Evolutionary conservation across 306 rosid genomes (phyloP), one percentile per base, ranked within the genome.

Genomic region (Fragaria iinumae): DNA sequence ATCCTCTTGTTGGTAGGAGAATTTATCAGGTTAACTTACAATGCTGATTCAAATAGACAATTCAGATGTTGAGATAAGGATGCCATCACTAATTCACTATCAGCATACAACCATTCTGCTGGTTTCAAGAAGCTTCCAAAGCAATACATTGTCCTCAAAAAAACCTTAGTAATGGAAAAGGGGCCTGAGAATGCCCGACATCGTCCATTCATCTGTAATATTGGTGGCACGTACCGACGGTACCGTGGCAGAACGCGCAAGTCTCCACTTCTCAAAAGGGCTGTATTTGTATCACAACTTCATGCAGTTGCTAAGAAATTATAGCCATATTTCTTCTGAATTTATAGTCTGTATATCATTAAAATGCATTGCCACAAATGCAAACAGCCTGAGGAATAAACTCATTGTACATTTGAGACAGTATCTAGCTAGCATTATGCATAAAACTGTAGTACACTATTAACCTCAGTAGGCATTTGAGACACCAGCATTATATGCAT

Each of bases 91-190:
- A 36, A 29, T 29, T 36, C 5, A 3, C 4, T 79, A 71, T 93
- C 96, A 41, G 94, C 96, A 79, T 87, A 93, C 77, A 93, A 63
- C 98, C 98, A 93, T 52, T 93, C 96, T 11, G 91, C 73, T 84
- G 16, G 70, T 85, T 65, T 89, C 94, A 1, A 93, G 81, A 69
- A 83, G 57, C 77, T 87, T 87, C 67, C 96, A 85, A 10, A 93
- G 88, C 52, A 93, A 52, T 17, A 88, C 91, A 50, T 88, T 93
- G 83, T 93, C 97, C 80, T 90, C 96, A 50, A 93, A 86, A 72
- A 36, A 3, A 89, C 92, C 85, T 87, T 90, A 9, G 90, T 49
- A 0, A 94, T 93, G 17, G 77, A 84, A 21, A 90, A 65, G 4
- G 86, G 90, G 0, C 96, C 96, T 0, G 89, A 90, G 79, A 93